A percentile compares a stretch with the other conserved stretches of the same genome.
These are phyloP conservation scores for Viridothelium virens DNA, from an alignment of 495 filamentous ascomycete species.

Conservation along the genomic window DNA sequence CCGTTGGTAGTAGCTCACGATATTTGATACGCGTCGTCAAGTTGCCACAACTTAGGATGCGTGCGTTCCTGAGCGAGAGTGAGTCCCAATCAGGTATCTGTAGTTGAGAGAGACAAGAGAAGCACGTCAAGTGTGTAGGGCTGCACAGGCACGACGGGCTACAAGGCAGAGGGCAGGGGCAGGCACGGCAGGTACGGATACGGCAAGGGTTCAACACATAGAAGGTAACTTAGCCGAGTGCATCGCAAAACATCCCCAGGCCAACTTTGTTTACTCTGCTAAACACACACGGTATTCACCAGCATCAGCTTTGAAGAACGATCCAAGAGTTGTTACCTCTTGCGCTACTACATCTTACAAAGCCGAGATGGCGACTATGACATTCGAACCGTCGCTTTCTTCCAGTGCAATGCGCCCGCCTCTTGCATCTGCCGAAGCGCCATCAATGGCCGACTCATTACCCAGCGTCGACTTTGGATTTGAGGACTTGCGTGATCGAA, in stretches of 20 bases:
- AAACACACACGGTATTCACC: background rate
- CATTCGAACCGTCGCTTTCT: constrained; percentile 24
- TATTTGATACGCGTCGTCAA: background rate
- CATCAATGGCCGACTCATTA: constrained; percentile 69
- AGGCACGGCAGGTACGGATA: no score
- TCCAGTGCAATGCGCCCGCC: constrained; percentile 32
- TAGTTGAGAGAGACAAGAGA: background rate
- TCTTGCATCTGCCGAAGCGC: constrained; percentile 42
- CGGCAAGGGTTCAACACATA: no score
- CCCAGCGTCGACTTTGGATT: constrained; percentile 93
- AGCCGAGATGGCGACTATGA: constrained; percentile 45
- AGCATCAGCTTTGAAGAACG: no score
- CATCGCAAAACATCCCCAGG: background rate
- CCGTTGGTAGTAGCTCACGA: constrained; percentile 22
- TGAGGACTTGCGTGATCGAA: constrained; percentile 87
- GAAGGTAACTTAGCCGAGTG: constrained; percentile 2
- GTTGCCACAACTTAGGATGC: no score
- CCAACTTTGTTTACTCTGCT: background rate
- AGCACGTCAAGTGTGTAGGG: background rate
- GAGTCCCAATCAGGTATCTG: no score
- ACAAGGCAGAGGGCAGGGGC: no score
- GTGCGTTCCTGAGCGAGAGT: no score
- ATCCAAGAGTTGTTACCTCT: no score
- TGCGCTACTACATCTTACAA: constrained; percentile 38
- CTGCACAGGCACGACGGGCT: background rate